These are phyloP conservation scores for Coemansia sp. DNA, from an alignment of 192 early-diverging fungal genomes.

Conservation along the genomic window DNA sequence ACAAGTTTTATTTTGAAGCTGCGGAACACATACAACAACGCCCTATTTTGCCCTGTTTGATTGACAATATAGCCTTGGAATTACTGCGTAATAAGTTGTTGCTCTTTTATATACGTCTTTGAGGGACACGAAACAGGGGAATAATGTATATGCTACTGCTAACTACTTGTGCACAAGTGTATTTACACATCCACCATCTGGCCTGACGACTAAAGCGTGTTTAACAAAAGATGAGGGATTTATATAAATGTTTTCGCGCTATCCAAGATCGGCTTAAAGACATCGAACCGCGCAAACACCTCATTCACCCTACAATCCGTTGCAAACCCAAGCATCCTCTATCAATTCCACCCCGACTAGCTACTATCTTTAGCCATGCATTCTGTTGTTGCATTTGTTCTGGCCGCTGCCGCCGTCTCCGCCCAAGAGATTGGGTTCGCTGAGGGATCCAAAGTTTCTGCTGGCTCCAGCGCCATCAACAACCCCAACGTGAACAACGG, in stretches of 20 bases:
- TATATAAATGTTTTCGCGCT: slow-evolving; percentile 4
- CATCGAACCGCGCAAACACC: neutral
- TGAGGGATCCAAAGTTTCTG: slow-evolving; percentile 12
- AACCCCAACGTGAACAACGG: slow-evolving; percentile 42
- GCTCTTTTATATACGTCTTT: neutral
- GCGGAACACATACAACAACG: neutral
- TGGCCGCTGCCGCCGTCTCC: slow-evolving; percentile 14
- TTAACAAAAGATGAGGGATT: neutral
- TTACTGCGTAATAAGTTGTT: neutral
- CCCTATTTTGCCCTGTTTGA: neutral
- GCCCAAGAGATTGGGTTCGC: slow-evolving; percentile 36
- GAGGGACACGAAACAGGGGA: neutral
- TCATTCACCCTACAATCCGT: neutral
- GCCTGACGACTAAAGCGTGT: neutral
- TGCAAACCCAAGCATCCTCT: neutral
- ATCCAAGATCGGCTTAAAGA: neutral
- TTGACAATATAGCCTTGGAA: neutral
- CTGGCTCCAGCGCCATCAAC: slow-evolving; percentile 32
- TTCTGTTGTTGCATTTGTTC: slow-evolving; percentile 14
- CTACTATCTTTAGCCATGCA: slow-evolving; percentile 22
- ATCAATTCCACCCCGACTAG: neutral
- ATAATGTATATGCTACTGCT: slow-evolving; percentile 3
- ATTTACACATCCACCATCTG: neutral
- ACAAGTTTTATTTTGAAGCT: neutral
- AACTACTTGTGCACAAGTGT: neutral